Evolutionary conservation across 176 grass and related monocot species (phyloP).

Genomic region (Coix lacrymajobi): DNA sequence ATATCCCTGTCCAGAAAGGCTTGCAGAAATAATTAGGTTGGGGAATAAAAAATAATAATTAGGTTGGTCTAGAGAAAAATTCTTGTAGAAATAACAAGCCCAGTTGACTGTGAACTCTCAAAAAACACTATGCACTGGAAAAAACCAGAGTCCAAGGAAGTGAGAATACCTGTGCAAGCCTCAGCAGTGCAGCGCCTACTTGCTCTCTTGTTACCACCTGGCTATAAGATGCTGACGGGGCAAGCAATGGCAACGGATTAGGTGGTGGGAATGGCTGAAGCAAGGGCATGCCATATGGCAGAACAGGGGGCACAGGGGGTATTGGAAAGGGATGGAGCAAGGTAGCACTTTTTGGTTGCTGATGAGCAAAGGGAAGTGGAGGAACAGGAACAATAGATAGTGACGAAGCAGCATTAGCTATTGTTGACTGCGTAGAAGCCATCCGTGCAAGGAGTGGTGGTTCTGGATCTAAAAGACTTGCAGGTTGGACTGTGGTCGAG

Average conservation of each 20-base stretch:
- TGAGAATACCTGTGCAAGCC: constrained; percentile 52
- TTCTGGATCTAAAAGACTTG: constrained; percentile 31
- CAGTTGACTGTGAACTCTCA: background rate
- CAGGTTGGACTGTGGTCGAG: constrained; percentile 1
- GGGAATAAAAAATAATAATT: background rate
- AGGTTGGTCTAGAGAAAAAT: background rate
- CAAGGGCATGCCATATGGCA: constrained; percentile 30
- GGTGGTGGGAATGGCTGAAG: constrained; percentile 46
- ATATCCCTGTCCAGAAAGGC: background rate
- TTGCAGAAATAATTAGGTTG: too few species aligned
- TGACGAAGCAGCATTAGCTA: constrained; percentile 25
- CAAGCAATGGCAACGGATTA: constrained; percentile 29
- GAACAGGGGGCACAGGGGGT: constrained; percentile 15
- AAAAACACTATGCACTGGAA: background rate
- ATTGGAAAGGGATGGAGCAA: constrained; percentile 42
- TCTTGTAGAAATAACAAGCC: background rate
- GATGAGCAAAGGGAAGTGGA: constrained; percentile 34
- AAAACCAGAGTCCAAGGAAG: background rate
- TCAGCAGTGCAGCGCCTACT: constrained; percentile 39
- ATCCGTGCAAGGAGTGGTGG: constrained; percentile 25
- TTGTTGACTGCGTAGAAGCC: constrained; percentile 25
- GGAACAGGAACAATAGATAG: constrained; percentile 21
- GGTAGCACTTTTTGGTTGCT: constrained; percentile 31
- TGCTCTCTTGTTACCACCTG: constrained; percentile 41
- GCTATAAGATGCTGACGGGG: constrained; percentile 28